Conservation (phyloP, 805 yeast species). For the Middelhovenomyces tepae region DNA sequence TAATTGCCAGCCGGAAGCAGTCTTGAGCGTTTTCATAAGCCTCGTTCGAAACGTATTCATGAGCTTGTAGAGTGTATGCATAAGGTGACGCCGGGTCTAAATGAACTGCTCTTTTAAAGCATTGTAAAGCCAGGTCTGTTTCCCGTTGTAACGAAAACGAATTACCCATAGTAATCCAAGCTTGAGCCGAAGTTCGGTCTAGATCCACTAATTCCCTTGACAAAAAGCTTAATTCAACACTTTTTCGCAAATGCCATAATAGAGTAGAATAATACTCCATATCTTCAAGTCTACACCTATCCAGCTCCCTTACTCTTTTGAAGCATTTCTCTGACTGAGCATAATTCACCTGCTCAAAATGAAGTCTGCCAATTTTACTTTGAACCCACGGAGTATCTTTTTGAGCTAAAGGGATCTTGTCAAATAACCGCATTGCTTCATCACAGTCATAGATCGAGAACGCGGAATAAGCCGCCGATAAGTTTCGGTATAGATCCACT, state of each 20-base stretch:
- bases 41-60: slow-evolving; percentile 80
- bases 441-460: slow-evolving; percentile 52
- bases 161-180: slow-evolving; percentile 92
- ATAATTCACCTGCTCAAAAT: slow-evolving; percentile 83
- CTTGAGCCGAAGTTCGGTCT: slow-evolving; percentile 59
- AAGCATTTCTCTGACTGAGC: slow-evolving; percentile 63
- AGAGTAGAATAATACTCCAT: slow-evolving; percentile 89
- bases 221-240: slow-evolving; percentile 66
- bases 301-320: slow-evolving; percentile 50
- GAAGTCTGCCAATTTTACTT: slow-evolving; percentile 67
- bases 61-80: slow-evolving; percentile 90
- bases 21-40: slow-evolving; percentile 84
- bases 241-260: slow-evolving; percentile 86
- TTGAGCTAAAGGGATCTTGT: slow-evolving; percentile 53
- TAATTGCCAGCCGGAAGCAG: slow-evolving; percentile 69
- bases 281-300: slow-evolving; percentile 72
- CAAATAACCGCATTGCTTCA: slow-evolving; percentile 64
- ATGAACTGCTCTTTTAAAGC: slow-evolving; percentile 71
- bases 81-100: slow-evolving; percentile 66
- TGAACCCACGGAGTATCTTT: slow-evolving; percentile 77
- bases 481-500: neutral
- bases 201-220: slow-evolving; percentile 72
- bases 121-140: slow-evolving; percentile 80
- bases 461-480: neutral
- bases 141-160: slow-evolving; percentile 75